Evolutionary conservation across 1,284 basidiomycete species (phyloP), one percentile per base, ranked within the genome.

Genomic region (Erythrobasidium hasegawianum): DNA sequence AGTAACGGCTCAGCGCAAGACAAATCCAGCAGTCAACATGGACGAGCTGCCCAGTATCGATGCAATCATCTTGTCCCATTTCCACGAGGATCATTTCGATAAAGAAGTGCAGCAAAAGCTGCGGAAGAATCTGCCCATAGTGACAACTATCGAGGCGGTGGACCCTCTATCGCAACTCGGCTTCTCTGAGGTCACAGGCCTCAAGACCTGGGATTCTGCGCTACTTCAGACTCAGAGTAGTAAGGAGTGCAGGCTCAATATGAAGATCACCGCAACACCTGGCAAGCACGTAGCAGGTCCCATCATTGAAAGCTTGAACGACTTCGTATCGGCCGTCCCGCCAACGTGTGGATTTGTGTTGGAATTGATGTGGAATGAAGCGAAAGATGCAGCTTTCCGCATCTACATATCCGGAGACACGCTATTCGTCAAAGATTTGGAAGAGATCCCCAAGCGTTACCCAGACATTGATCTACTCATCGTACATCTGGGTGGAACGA

Each of bases 391-490:
- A 9, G 65, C 54, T 7, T 75, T 73, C 68, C 70, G 72, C 26
- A 73, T 75, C 54, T 76, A 75, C 61, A 74, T 75, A 52, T 73
- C 71, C 33, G 75, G 75, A n/a, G 75, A 75, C 57, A 76, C 75
- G n/a, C 69, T 76, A 11, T 72, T 73, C 57, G 73, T 73, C 40
- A 74, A 76, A 45, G 75, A 76, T 33, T 67, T 76, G 45, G 71
- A 59, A 69, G 71, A 64, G 33, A 75, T 76, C 5, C 75, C 72
- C 9, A 68, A 70, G 45, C 70, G 69, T 41, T 74, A 71, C 60
- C 74, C 74, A 9, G 71, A 74, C 40, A 71, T 75, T 38, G 73
- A 76, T 55, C 68, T 76, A 16, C 69, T 74, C 59, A 60, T 76
- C 16, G 68, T 75, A 16, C 74, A 76, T 50, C 69, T 76, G 2